Evolutionary conservation across 2,329 filamentous ascomycete species (phyloP), one percentile per base, ranked within the genome.

Genomic region (Calonectria pseudoreteaudii): DNA sequence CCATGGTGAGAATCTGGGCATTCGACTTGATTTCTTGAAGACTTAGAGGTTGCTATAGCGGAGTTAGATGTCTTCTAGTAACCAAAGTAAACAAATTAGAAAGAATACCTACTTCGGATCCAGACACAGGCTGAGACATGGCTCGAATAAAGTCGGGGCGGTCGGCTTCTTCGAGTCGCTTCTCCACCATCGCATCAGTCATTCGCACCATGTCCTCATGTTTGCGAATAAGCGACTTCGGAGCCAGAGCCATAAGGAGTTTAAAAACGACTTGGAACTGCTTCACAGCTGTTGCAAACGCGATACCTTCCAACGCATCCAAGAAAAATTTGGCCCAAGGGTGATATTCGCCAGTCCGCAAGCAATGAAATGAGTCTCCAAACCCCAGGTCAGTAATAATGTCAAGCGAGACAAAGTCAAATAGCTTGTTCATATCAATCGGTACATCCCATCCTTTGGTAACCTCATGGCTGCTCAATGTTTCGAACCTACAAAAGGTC

Each of bases 151-250:
- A 62, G 18, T 62, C 56, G 41, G 56, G 56, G 16, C 56, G 56
- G 26, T 62, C 56, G 10, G 56, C 56, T 18, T 62, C 56, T 9
- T 62, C 31, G 1, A 62, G 56, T 28, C 56, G 34, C 34, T 62
- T 62, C 34, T 62, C 56, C 23, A 62, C 56, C 56, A 62, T 62
- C 23, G 56, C 56, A 36, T 62, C 36, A 9, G 56, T 62, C 56
- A 62, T 38, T 41, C 38, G 36, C 6, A 62, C 56, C 56, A 62
- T 62, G n/a, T 62, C 56, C 23, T 62, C 56, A 4, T 62, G 56
- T 34, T 62, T 62, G 13, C 56, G 36, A 18, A 62, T 62, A 14
- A 62, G 56, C 6, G 56, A 62, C 23, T 62, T 62, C 14, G 56
- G 56, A 41, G 56, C 56, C 16, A 62, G n/a, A 26, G 56, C 56